Evolutionary conservation across 2,329 filamentous ascomycete species (phyloP).

Genomic region (Colletotrichum trifolii): DNA sequence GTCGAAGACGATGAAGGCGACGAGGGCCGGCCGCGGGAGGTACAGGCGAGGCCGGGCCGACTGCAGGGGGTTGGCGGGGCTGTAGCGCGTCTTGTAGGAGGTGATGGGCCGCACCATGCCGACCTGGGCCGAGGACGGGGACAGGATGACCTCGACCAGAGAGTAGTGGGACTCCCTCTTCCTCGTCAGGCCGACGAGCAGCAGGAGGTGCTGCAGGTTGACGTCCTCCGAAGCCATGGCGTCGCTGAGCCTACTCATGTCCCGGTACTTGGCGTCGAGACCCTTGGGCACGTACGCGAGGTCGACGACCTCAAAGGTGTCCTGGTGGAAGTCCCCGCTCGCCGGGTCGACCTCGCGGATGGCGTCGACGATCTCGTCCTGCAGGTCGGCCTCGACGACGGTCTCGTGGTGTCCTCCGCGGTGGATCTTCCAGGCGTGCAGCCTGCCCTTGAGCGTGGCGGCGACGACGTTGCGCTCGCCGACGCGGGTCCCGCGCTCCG

Average conservation of each 20-base stretch:
- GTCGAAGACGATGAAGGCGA: conserved; percentile 85
- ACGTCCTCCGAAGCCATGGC: conserved; percentile 62
- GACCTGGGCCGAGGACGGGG: conserved; percentile 63
- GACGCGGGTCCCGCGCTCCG: conserved; percentile 76
- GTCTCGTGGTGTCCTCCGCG: conserved; percentile 86
- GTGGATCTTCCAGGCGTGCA: conserved; percentile 90
- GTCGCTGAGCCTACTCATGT: conserved; percentile 63
- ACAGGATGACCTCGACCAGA: conserved; percentile 77
- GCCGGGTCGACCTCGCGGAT: conserved; percentile 67
- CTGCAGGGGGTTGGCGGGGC: conserved; percentile 53
- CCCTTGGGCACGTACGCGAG: conserved; percentile 75
- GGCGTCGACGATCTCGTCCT: conserved; percentile 70
- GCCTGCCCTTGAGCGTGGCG: conserved; percentile 78
- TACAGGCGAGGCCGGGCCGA: conserved; percentile 72
- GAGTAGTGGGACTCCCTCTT: conserved; percentile 72
- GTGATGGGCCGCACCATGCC: conserved; percentile 76
- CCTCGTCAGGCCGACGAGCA: conserved; percentile 68
- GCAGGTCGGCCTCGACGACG: conserved; percentile 76
- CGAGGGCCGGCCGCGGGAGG: conserved; percentile 80
- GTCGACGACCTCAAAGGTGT: conserved; percentile 80
- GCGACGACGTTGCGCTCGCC: conserved; percentile 89
- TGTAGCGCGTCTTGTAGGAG: conserved; percentile 68
- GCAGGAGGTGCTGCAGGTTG: conserved; percentile 67
- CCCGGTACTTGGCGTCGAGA: conserved; percentile 60
- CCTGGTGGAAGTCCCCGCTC: conserved; percentile 59